Base-by-base conservation (phyloP, 116 monocot species). In the Cymodocea nodosa region DNA sequence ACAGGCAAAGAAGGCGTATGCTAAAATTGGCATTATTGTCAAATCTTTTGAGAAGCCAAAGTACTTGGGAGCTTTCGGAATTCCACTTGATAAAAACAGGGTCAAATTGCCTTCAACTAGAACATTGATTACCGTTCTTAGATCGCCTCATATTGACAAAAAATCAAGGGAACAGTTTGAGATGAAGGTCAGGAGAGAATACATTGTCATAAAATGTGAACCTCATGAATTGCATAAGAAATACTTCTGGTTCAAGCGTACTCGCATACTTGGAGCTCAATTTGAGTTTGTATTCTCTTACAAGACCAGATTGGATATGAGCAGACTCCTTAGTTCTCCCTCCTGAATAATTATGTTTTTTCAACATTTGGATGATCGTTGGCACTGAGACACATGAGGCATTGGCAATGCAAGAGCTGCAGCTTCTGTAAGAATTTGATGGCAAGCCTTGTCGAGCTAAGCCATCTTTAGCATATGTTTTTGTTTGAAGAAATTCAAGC, bases 161-260 rank as follows among this genome's bases (percentile, higher is more conserved):
- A 75, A 75, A 49, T 75, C 75, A n/a, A 75, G 75, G 37, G 75
- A 75, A 35, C 75, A 75, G 48, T 75, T 69, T 63, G 68, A 68
- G 50, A 69, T 75, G 62, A 69, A 69, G 57, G 52, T 75, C 55
- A 68, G 59, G 17, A 75, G 68, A 35, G 68, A 68, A 3, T 75
- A 74, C 50, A 74, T 74, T 52, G 61, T 69, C 15, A 69, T 75
- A 23, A 68, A 69, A 55, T 69, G 62, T 56, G 19, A 39, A 7
- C 63, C 68, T 16, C 53, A 75, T 39, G 69, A 75, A 19, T 18
- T 75, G 63, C 75, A 69, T 10, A 75, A 69, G 64, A 75, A 75
- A 56, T 63, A 69, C 48, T 75, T 75, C 50, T 69, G 75, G 75
- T 64, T 75, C 51, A 68, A 69, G 61, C 69, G 75, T 16, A 35